Conservation (phyloP, 148 eudicot genomes). For the Vaccinium vitisidaea region DNA sequence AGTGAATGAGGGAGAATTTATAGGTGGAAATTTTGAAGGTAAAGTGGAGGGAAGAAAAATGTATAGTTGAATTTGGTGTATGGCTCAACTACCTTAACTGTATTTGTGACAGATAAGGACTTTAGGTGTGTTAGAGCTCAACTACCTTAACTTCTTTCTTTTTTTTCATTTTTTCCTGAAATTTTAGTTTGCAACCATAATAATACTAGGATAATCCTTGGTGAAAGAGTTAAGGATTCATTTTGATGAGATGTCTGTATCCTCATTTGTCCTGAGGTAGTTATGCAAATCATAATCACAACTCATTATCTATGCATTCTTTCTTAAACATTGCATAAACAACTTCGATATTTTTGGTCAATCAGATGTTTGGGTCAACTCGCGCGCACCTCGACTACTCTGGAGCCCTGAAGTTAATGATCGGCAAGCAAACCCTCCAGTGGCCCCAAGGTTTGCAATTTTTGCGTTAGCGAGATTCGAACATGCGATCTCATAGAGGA, state of each 20-base stretch:
- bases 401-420: not conserved
- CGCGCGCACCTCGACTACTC: not conserved
- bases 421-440: not conserved
- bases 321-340: too few relatives aligned
- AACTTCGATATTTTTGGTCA: not conserved
- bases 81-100: constrained; percentile 56
- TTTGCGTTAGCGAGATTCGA: not conserved
- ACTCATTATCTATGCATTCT: too few relatives aligned
- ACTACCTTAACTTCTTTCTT: not conserved
- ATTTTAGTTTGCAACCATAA: not conserved
- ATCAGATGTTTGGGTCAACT: not conserved
- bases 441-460: not conserved
- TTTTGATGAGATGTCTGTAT: not conserved
- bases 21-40: constrained; percentile 25
- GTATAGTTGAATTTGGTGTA: constrained; percentile 47
- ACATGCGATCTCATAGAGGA: not conserved
- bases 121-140: constrained; percentile 21
- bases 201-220: not conserved
- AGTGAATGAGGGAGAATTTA: constrained; percentile 28
- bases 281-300: too few relatives aligned
- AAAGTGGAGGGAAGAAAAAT: constrained; percentile 6
- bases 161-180: not conserved
- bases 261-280: not conserved
- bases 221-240: not conserved
- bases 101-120: constrained; percentile 9